Percentiles rank a stretch among this genome's conserved stretches.
These are phyloP conservation scores for Stenocarpella maydis DNA, from an alignment of 2,329 filamentous ascomycete species.

Conservation along the genomic window DNA sequence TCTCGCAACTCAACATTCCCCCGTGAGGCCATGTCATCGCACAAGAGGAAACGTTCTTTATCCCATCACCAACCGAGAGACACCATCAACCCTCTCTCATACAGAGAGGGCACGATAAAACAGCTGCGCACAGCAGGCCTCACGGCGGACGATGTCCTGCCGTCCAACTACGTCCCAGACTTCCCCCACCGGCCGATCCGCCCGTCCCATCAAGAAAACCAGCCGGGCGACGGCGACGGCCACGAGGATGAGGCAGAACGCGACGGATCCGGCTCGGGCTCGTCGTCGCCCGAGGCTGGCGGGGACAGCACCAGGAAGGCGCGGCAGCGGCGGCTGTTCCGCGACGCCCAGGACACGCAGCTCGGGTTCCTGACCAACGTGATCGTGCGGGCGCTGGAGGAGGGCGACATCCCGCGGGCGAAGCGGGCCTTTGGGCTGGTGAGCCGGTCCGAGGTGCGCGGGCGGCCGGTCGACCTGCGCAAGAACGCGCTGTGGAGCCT, in stretches of 20 bases:
- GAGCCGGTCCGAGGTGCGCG: slow-evolving; percentile 61
- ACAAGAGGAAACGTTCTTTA: slow-evolving; percentile 47
- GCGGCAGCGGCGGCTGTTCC: slow-evolving; percentile 37
- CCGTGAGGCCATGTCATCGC: slow-evolving; percentile 31
- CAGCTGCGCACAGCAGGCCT: slow-evolving; percentile 65
- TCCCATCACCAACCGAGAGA: slow-evolving; percentile 42
- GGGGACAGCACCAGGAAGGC: slow-evolving; percentile 34
- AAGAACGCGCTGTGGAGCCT: slow-evolving; percentile 79
- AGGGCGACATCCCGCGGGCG: slow-evolving; percentile 75
- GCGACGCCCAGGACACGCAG: slow-evolving; percentile 54
- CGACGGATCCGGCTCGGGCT: slow-evolving; percentile 11
- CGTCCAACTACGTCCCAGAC: slow-evolving; percentile 45
- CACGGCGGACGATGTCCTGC: slow-evolving; percentile 54
- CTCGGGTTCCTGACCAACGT: slow-evolving; percentile 73
- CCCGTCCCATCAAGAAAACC: slow-evolving; percentile 7
- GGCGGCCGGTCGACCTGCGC: slow-evolving; percentile 71
- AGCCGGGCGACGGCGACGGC: neutral
- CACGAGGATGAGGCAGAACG: slow-evolving; percentile 22
- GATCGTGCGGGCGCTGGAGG: slow-evolving; percentile 75
- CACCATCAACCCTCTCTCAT: slow-evolving; percentile 63
- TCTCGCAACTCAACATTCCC: slow-evolving; percentile 24
- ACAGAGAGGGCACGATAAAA: slow-evolving; percentile 58
- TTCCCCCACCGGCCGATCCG: slow-evolving; percentile 60
- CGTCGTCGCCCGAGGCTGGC: slow-evolving; percentile 30
- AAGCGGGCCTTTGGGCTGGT: slow-evolving; percentile 79